These are phyloP conservation scores for Kazachstania psychrophila DNA, from an alignment of 805 yeast species.

Conservation along the genomic window DNA sequence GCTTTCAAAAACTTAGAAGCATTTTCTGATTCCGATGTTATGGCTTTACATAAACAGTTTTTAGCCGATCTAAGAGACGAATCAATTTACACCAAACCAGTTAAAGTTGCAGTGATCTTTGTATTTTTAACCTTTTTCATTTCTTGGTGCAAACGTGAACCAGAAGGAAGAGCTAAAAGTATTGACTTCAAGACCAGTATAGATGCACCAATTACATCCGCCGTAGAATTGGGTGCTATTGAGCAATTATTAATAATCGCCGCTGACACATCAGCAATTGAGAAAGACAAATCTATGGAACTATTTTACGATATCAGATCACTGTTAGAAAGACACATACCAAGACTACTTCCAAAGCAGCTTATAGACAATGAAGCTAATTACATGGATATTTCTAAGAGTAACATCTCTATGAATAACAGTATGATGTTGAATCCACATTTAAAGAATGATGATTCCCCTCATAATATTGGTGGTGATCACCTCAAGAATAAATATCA, in stretches of 20 bases:
- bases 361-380: constrained; percentile 35
- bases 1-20: constrained; percentile 35
- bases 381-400: neutral
- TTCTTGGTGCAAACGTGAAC: constrained; percentile 53
- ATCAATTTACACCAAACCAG: constrained; percentile 38
- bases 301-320: constrained; percentile 58
- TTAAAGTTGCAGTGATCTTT: constrained; percentile 40
- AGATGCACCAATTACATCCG: constrained; percentile 48
- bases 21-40: constrained; percentile 33
- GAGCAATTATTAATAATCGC: constrained; percentile 56
- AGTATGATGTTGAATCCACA: constrained; percentile 1
- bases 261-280: constrained; percentile 44
- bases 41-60: constrained; percentile 31
- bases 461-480: neutral
- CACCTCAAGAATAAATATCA: constrained; percentile 2
- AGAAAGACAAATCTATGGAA: constrained; percentile 33
- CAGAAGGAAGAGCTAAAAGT: constrained; percentile 33
- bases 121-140: constrained; percentile 51
- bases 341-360: constrained; percentile 44
- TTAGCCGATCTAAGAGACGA: constrained; percentile 33
- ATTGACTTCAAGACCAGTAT: constrained; percentile 49
- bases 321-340: constrained; percentile 56
- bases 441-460: neutral
- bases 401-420: constrained; percentile 1
- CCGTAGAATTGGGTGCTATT: constrained; percentile 57